These are phyloP conservation scores for Noccaea bulbosa DNA, from an alignment of 345 rosid genomes.

Conservation along the genomic window DNA sequence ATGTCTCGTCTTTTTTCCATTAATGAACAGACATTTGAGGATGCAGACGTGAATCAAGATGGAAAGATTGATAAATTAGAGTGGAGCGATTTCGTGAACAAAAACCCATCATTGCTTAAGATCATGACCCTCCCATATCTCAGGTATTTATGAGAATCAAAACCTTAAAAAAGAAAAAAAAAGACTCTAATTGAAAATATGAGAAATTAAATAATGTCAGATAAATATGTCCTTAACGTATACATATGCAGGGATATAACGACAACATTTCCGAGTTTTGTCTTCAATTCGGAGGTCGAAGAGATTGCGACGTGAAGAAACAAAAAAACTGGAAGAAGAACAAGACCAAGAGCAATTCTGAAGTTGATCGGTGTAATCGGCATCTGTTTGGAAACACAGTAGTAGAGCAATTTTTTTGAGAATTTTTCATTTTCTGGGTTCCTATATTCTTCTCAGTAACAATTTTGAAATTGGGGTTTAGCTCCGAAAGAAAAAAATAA, in stretches of 20 bases:
- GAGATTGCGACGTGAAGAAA: constrained; percentile 68
- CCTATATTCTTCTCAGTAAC: constrained; percentile 33
- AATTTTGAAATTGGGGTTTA: constrained; percentile 33
- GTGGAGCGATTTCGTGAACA: constrained; percentile 83
- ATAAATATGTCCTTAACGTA: background rate
- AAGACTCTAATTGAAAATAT: background rate
- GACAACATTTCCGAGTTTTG: constrained; percentile 93
- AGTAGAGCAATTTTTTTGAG: constrained; percentile 13
- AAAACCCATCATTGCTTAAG: constrained; percentile 85
- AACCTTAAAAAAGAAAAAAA: background rate
- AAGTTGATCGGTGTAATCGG: constrained; percentile 27
- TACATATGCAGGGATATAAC: constrained; percentile 78
- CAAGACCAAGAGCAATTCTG: constrained; percentile 7
- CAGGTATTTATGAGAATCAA: constrained; percentile 50
- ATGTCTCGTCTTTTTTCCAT: background rate
- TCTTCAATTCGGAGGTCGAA: constrained; percentile 90
- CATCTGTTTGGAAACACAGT: constrained; percentile 36
- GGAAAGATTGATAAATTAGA: constrained; percentile 87
- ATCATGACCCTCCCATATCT: constrained; percentile 95
- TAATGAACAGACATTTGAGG: constrained; percentile 74
- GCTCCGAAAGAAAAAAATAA: background rate
- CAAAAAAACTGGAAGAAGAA: background rate
- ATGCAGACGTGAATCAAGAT: constrained; percentile 82
- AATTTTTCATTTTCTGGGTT: constrained; percentile 32
- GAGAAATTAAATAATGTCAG: constrained; percentile 1